Evolutionary conservation across 139 green algal genomes (phyloP), one percentile per base, ranked within the genome.

Genomic region (Penium margaritaceum): DNA sequence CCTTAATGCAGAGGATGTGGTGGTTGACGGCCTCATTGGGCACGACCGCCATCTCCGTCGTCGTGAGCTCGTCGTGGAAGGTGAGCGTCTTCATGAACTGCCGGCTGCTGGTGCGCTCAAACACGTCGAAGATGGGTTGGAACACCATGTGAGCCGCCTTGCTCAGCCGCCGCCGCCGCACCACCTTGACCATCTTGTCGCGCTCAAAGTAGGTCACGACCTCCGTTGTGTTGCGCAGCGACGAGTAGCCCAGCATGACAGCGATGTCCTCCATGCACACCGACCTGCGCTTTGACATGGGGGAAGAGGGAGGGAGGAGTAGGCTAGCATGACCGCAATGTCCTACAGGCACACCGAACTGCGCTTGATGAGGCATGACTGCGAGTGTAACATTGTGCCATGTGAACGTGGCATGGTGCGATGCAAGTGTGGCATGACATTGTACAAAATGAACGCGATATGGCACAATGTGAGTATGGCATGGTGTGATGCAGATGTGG

Each of bases 231-330:
- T 73, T 73, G 33, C 35, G 51, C 35, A 73, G 53, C 14, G 65
- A 73, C 65, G 63, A 63, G 39, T 62, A 73, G 15, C 65, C 65
- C 38, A 73, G 34, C 34, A 62, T 58, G 38, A 41, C 15, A 14
- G 39, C 65, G 1, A 63, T 63, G 55, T 63, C 29, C 5, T 63
- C 35, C 55, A 63, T 63, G 55, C 55, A 63, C 55, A 63, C 29
- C 5, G 55, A 63, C 29, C 55, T 63, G 65, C 5, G n/a, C n/a
- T n/a, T n/a, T n/a, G n/a, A n/a, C n/a, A n/a, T n/a, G 55, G 5
- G 24, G n/a, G n/a, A n/a, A 32, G 15, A 1, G 4, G 0, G 15
- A 32, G 47, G 47, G 47, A 14, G 2, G 44, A 2, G n/a, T 19
- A 54, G 47, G n/a, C 27, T n/a, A 58, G 44, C 44, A 55, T 55